Conservation (phyloP, 306 rosid genomes). For the Aeschynomene evenia region DNA sequence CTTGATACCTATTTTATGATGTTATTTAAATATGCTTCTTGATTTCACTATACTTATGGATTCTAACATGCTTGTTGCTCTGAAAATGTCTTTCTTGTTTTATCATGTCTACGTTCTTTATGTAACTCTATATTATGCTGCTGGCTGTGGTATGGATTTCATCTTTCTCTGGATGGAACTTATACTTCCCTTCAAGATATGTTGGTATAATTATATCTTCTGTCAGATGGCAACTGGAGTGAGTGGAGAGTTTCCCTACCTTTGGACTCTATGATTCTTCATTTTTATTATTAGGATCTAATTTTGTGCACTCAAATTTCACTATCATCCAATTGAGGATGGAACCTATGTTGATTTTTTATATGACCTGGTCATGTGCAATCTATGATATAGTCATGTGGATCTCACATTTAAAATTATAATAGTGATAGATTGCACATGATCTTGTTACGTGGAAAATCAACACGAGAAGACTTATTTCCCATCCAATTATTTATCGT, state of each 20-base stretch:
- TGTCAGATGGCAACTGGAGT: not conserved
- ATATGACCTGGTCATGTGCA: no score
- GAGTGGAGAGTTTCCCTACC: no score
- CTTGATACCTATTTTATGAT: not conserved
- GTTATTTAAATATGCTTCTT: not conserved
- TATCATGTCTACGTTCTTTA: not conserved
- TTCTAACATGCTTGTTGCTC: slow-evolving; percentile 1
- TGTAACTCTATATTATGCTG: not conserved
- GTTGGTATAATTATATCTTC: not conserved
- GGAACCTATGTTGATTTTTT: no score
- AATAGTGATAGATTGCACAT: no score
- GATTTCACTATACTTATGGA: not conserved
- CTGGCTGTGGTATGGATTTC: not conserved
- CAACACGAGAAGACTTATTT: no score
- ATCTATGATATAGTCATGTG: no score
- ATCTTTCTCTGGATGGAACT: not conserved
- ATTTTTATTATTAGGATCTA: no score
- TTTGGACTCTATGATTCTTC: not conserved
- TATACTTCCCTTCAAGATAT: not conserved
- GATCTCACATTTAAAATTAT: no score
- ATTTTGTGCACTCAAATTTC: no score
- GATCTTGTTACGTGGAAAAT: no score
- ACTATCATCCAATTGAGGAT: no score
- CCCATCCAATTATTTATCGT: no score
- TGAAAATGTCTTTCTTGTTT: not conserved